Conservation (phyloP, 257 asterid species). For the Knoxia roxburghii region DNA sequence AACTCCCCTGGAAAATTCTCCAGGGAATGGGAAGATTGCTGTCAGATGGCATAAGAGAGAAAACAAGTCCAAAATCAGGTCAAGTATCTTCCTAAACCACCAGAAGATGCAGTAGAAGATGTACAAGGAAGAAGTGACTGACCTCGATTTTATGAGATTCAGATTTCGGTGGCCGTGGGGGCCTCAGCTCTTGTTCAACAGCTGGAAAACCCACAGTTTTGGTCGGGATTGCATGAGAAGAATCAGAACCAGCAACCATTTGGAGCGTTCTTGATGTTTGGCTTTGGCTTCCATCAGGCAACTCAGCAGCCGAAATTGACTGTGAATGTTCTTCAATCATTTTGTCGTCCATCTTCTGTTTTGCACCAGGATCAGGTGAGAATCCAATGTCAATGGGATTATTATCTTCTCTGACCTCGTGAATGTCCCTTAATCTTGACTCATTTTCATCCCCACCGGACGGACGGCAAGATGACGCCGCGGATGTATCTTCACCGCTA, state of each 20-base stretch:
- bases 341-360: conserved; percentile 10
- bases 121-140: background rate
- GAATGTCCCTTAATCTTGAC: conserved; percentile 29
- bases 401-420: conserved; percentile 28
- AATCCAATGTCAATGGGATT: conserved; percentile 23
- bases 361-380: conserved; percentile 24
- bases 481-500: conserved; percentile 29
- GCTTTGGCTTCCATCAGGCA: conserved; percentile 14
- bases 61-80: background rate
- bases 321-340: conserved; percentile 17
- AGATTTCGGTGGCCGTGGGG: background rate
- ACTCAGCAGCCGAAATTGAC: conserved; percentile 22
- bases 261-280: conserved; percentile 8
- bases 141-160: conserved; percentile 5
- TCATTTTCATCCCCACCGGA: conserved; percentile 32
- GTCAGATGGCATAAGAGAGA: conserved; percentile 6
- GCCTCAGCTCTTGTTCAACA: background rate
- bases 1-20: conserved; percentile 1
- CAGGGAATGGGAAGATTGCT: conserved; percentile 11
- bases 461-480: conserved; percentile 26
- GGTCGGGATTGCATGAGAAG: conserved; percentile 8
- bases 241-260: conserved; percentile 2
- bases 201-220: conserved; percentile 4
- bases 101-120: background rate
- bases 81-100: too few relatives aligned